A percentile compares a stretch with the other conserved stretches of the same genome.
These are phyloP conservation scores for Kalmanozyma brasiliensis DNA, from an alignment of 1,284 basidiomycete species.

Conservation along the genomic window DNA sequence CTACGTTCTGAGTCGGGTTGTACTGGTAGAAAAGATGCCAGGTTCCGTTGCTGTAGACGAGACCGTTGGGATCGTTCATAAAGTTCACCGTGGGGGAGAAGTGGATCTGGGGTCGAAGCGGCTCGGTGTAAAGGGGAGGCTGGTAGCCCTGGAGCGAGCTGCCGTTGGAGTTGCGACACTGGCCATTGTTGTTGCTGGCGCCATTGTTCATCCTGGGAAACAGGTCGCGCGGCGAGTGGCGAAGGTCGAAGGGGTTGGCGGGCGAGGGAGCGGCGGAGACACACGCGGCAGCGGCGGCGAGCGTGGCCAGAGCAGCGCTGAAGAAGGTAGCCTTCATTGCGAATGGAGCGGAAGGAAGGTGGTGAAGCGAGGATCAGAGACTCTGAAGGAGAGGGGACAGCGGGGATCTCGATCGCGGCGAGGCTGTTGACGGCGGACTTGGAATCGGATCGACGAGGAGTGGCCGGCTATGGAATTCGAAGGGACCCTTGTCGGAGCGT, in stretches of 20 bases:
- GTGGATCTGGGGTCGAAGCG: slow-evolving; percentile 56
- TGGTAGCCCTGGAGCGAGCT: slow-evolving; percentile 24
- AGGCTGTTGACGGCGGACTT: background rate
- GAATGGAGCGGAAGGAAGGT: background rate
- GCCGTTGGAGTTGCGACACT: slow-evolving; percentile 44
- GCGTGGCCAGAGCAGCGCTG: slow-evolving; percentile 15
- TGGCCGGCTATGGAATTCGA: background rate
- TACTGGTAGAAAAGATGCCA: slow-evolving; percentile 71
- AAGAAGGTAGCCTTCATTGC: slow-evolving; percentile 29
- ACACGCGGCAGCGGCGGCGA: slow-evolving; percentile 17
- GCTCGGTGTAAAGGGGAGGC: slow-evolving; percentile 40
- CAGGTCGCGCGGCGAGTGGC: too few species aligned
- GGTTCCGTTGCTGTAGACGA: slow-evolving; percentile 68
- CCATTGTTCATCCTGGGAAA: slow-evolving; percentile 18
- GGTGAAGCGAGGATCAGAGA: background rate
- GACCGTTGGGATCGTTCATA: slow-evolving; percentile 71
- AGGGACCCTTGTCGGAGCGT: too few species aligned
- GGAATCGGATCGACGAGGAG: slow-evolving; percentile 6
- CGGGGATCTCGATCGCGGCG: background rate
- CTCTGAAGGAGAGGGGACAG: background rate
- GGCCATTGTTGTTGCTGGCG: slow-evolving; percentile 5
- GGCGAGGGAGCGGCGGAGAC: slow-evolving; percentile 34
- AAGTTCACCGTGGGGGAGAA: slow-evolving; percentile 64
- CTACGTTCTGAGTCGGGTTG: slow-evolving; percentile 68
- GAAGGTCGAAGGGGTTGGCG: slow-evolving; percentile 25